A percentile compares a stretch with the other conserved stretches of the same genome.
Evolutionary conservation across 2,329 filamentous ascomycete genomes (phyloP).

Genomic region (Talaromyces sp.): DNA sequence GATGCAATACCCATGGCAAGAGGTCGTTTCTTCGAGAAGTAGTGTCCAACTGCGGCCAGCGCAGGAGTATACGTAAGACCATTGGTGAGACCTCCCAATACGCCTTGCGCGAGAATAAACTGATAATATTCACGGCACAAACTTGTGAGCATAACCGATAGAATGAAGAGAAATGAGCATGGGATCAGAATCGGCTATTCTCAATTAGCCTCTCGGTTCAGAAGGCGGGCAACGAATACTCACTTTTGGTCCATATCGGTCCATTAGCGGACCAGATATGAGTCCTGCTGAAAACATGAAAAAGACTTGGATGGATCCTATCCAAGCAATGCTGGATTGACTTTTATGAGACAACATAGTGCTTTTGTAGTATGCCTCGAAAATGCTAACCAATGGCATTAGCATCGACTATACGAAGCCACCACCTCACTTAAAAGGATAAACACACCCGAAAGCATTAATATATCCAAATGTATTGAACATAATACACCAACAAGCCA

Average conservation of each 20-base stretch:
- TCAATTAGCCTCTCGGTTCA: background rate
- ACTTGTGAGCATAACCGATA: constrained; percentile 29
- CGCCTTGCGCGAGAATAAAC: constrained; percentile 45
- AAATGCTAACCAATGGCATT: constrained; percentile 24
- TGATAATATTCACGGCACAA: constrained; percentile 51
- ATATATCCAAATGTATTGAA: constrained; percentile 18
- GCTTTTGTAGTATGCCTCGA: constrained; percentile 45
- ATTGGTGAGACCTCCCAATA: constrained; percentile 38
- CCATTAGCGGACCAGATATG: constrained; percentile 45
- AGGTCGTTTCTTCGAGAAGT: constrained; percentile 47
- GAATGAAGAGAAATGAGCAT: constrained; percentile 23
- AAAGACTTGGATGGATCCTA: constrained; percentile 46
- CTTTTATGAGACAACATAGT: constrained; percentile 31
- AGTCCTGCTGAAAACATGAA: constrained; percentile 44
- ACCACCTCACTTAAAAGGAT: background rate
- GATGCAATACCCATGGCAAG: constrained; percentile 47
- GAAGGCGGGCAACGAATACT: constrained; percentile 12
- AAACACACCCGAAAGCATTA: constrained; percentile 17
- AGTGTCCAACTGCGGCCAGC: constrained; percentile 45
- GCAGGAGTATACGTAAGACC: constrained; percentile 46
- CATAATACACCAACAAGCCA: constrained; percentile 17
- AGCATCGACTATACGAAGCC: background rate
- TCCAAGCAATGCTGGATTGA: constrained; percentile 44
- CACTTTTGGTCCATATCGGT: constrained; percentile 45
- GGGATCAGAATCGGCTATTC: constrained; percentile 39